These are phyloP conservation scores for Diaporthe vaccinii DNA, from an alignment of 2,329 filamentous ascomycete genomes.

Conservation along the genomic window DNA sequence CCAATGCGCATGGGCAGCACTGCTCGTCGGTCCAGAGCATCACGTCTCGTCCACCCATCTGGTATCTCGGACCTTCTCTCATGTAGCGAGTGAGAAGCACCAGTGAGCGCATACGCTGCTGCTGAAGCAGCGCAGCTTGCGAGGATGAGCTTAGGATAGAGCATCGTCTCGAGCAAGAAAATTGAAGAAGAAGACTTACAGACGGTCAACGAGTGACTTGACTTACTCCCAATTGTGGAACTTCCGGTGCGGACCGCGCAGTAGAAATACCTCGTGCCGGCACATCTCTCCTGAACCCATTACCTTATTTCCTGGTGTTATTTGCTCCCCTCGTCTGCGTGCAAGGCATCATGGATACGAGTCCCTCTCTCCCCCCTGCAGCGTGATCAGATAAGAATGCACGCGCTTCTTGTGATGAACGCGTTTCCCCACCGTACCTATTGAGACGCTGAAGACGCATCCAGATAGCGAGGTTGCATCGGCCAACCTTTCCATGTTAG, in stretches of 20 bases:
- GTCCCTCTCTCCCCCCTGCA: not conserved
- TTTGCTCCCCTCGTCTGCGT: not conserved
- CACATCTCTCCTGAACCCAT: not conserved
- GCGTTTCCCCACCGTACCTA: slow-evolving; percentile 1
- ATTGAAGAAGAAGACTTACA: not conserved
- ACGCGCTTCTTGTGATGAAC: not conserved
- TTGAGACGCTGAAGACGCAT: slow-evolving; percentile 5
- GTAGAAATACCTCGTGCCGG: slow-evolving; percentile 9
- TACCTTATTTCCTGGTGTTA: not conserved
- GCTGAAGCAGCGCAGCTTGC: slow-evolving; percentile 22
- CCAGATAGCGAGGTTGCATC: slow-evolving; percentile 18
- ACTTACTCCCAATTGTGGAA: not conserved
- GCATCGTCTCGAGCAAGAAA: not conserved
- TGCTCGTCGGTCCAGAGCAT: slow-evolving; percentile 35
- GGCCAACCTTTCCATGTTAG: not conserved
- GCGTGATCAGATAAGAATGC: slow-evolving; percentile 6
- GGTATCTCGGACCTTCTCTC: slow-evolving; percentile 36
- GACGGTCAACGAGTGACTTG: not conserved
- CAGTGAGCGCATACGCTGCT: slow-evolving; percentile 5
- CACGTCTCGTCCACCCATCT: slow-evolving; percentile 36
- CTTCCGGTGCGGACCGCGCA: not conserved
- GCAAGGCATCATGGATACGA: not conserved
- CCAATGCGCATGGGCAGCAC: slow-evolving; percentile 39
- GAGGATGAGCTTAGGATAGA: slow-evolving; percentile 16
- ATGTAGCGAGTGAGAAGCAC: slow-evolving; percentile 32